phyloP scores from a whole-genome alignment of 768 basidiomycete species.

The Termitomyces sp. region DNA sequence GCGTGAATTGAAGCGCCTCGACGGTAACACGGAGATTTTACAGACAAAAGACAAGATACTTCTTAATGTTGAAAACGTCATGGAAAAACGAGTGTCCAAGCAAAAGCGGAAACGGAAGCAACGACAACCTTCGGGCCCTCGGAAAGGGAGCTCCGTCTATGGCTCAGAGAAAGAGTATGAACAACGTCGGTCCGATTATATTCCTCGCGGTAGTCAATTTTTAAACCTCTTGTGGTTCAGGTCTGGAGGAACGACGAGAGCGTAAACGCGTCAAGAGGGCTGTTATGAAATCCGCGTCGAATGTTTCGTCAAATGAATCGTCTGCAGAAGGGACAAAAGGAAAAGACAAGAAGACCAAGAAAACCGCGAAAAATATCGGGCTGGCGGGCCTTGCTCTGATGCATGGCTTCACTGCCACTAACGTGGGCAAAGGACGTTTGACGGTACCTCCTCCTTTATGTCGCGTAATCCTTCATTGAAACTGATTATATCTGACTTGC shows the following conservation, averaged over 20 bases:
- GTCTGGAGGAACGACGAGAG: slow-evolving; percentile 59
- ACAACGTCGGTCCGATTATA: slow-evolving; percentile 1
- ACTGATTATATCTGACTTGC: not conserved
- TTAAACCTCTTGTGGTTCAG: slow-evolving; percentile 24
- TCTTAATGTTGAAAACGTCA: not conserved
- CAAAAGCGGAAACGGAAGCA: slow-evolving; percentile 1
- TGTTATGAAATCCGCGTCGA: slow-evolving; percentile 34
- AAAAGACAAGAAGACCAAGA: slow-evolving; percentile 18
- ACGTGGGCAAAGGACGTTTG: slow-evolving; percentile 54
- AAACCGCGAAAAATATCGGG: slow-evolving; percentile 26
- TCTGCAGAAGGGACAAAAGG: slow-evolving; percentile 9
- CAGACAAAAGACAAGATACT: slow-evolving; percentile 5
- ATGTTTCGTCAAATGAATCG: slow-evolving; percentile 10
- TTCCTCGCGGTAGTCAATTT: too few relatives aligned
- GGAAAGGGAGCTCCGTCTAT: not conserved
- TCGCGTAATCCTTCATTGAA: not conserved
- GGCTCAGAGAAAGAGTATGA: slow-evolving; percentile 1
- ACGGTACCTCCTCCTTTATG: slow-evolving; percentile 37
- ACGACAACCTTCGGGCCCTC: not conserved
- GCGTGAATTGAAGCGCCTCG: slow-evolving; percentile 22
- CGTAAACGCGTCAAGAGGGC: slow-evolving; percentile 53
- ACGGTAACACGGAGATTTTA: not conserved
- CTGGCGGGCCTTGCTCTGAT: slow-evolving; percentile 55
- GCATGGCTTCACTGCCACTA: slow-evolving; percentile 60
- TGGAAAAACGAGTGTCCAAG: not conserved